These are phyloP conservation scores for Pleurozium schreberi DNA, from an alignment of 225 moss, liverwort and hornwort genomes.

Conservation along the genomic window DNA sequence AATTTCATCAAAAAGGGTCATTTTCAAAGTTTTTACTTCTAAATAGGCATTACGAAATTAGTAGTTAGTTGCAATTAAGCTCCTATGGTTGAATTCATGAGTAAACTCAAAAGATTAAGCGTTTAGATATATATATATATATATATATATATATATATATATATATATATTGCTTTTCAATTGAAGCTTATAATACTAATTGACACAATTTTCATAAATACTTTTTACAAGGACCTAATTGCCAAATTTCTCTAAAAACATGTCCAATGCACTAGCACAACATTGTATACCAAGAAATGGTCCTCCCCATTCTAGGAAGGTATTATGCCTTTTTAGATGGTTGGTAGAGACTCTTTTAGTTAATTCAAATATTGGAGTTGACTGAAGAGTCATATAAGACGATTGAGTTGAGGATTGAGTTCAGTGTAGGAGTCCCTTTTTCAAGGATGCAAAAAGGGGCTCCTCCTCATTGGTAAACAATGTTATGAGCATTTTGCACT, in stretches of 20 bases:
- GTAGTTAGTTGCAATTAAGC: neutral
- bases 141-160: too few species aligned
- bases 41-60: rapidly evolving
- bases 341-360: rapidly evolving
- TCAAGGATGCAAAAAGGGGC: neutral
- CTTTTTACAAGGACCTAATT: neutral
- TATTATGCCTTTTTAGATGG: neutral
- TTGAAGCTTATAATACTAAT: neutral
- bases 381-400: neutral
- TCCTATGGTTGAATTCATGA: neutral
- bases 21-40: neutral
- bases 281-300: neutral
- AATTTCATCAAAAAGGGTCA: neutral
- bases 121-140: too few species aligned
- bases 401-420: neutral
- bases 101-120: neutral
- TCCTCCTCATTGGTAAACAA: neutral
- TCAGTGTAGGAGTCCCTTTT: rapidly evolving
- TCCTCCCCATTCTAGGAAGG: neutral
- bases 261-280: neutral
- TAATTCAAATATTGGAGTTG: neutral
- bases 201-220: rapidly evolving
- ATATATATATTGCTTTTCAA: neutral
- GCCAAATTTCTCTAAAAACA: neutral
- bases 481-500: neutral